Percentiles rank a stretch among this genome's conserved stretches.
These are phyloP conservation scores for Oehlia diaphana DNA, from an alignment of 192 early-diverging fungal species.

Conservation along the genomic window DNA sequence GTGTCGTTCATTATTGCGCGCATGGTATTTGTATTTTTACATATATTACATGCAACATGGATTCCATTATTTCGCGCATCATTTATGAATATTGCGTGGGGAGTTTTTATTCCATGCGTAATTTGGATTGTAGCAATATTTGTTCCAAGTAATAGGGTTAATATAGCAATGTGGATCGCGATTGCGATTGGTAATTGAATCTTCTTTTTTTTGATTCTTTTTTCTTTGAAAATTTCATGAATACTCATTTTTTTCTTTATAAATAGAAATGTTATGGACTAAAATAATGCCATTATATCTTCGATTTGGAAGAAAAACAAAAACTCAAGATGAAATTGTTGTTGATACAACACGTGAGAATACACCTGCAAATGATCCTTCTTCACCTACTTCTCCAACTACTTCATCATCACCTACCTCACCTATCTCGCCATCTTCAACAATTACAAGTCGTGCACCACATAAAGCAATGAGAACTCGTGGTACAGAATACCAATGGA, in stretches of 20 bases:
- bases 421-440: neutral
- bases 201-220: neutral
- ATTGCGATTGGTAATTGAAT: constrained; percentile 13
- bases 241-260: too few relatives aligned
- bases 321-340: neutral
- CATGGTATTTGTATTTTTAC: neutral
- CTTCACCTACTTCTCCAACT: neutral
- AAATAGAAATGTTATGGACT: neutral
- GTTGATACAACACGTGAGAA: neutral
- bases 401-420: neutral
- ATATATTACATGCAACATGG: neutral
- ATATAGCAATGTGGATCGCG: neutral
- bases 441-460: neutral
- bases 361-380: neutral
- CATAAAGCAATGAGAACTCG: constrained; percentile 20
- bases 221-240: neutral
- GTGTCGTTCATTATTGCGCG: constrained; percentile 13
- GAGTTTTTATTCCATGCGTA: constrained; percentile 19
- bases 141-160: neutral
- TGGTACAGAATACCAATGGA: constrained; percentile 28
- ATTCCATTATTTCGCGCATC: constrained; percentile 19
- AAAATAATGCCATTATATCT: neutral
- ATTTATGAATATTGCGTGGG: constrained; percentile 17
- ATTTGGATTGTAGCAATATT: constrained; percentile 15
- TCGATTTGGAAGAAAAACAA: neutral